These are phyloP conservation scores for Nicotiana knightiana DNA, from an alignment of 257 asterid species.

Conservation along the genomic window DNA sequence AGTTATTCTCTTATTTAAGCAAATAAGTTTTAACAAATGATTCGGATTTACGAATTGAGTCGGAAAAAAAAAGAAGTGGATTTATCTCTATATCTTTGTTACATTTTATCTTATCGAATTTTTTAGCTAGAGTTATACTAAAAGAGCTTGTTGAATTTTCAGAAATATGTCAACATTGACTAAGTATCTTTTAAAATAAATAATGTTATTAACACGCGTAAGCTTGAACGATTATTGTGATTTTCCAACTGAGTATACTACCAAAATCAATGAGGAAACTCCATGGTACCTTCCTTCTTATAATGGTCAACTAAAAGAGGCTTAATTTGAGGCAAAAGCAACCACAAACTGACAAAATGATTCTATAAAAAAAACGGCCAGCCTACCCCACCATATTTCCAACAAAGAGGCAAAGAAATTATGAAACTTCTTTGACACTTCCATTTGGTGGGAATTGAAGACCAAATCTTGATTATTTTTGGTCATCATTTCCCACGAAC, in stretches of 20 bases:
- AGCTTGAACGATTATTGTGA: not conserved
- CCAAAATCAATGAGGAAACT: no score
- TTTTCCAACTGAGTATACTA: not conserved
- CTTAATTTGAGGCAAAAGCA: not conserved
- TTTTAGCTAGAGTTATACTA: no score
- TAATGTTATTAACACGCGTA: no score
- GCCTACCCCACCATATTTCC: constrained; percentile 11
- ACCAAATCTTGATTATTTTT: not conserved
- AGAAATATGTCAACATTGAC: not conserved
- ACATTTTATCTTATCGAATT: not conserved
- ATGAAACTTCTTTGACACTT: constrained; percentile 14
- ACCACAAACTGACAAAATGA: not conserved
- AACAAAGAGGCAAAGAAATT: constrained; percentile 4
- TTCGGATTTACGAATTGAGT: not conserved
- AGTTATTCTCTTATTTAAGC: not conserved
- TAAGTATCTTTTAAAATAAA: no score
- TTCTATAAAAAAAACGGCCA: constrained; percentile 3
- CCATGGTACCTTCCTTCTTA: no score
- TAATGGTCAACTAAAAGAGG: no score
- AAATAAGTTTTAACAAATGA: not conserved
- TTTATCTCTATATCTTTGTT: not conserved
- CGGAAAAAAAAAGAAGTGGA: no score
- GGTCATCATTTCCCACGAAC: not conserved
- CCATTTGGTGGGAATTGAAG: not conserved
- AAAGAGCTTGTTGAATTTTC: not conserved